These are phyloP conservation scores for Chrysanthemum makinoi DNA, from an alignment of 129 eudicot genomes.

Conservation along the genomic window DNA sequence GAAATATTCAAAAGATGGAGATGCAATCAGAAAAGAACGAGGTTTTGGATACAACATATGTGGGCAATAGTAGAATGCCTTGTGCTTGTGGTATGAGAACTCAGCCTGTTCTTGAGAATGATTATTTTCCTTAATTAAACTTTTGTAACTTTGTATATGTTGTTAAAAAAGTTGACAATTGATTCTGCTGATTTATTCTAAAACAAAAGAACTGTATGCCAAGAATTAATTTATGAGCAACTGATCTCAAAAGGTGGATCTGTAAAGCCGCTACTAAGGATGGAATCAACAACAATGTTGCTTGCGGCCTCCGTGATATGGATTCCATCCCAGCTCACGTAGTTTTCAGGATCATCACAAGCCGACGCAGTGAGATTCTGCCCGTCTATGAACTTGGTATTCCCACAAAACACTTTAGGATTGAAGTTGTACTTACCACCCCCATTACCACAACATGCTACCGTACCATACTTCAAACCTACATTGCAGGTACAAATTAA, in stretches of 20 bases:
- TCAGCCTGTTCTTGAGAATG: slow-evolving; percentile 67
- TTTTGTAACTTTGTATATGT: background rate
- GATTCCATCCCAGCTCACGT: slow-evolving; percentile 54
- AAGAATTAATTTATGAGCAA: slow-evolving; percentile 11
- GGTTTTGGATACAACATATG: slow-evolving; percentile 57
- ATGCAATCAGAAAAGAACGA: slow-evolving; percentile 51
- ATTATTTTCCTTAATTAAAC: slow-evolving; percentile 59
- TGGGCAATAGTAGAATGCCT: slow-evolving; percentile 82
- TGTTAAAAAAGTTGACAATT: background rate
- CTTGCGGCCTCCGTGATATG: slow-evolving; percentile 9
- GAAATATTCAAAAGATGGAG: slow-evolving; percentile 54
- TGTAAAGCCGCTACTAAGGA: slow-evolving; percentile 52
- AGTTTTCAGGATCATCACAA: slow-evolving; percentile 67
- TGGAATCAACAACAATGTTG: slow-evolving; percentile 32
- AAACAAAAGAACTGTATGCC: slow-evolving; percentile 19
- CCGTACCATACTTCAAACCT: slow-evolving; percentile 65
- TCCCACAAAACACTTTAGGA: slow-evolving; percentile 68
- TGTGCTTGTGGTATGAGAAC: slow-evolving; percentile 78
- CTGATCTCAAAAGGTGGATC: slow-evolving; percentile 60
- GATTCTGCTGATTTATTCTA: slow-evolving; percentile 15
- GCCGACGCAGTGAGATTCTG: slow-evolving; percentile 51
- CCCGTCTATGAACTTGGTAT: slow-evolving; percentile 50
- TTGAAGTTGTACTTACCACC: slow-evolving; percentile 61
- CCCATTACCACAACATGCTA: slow-evolving; percentile 82
- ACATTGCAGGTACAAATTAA: background rate